These are phyloP conservation scores for Aspergillus leporis DNA, from an alignment of 495 filamentous ascomycete species.

Conservation along the genomic window DNA sequence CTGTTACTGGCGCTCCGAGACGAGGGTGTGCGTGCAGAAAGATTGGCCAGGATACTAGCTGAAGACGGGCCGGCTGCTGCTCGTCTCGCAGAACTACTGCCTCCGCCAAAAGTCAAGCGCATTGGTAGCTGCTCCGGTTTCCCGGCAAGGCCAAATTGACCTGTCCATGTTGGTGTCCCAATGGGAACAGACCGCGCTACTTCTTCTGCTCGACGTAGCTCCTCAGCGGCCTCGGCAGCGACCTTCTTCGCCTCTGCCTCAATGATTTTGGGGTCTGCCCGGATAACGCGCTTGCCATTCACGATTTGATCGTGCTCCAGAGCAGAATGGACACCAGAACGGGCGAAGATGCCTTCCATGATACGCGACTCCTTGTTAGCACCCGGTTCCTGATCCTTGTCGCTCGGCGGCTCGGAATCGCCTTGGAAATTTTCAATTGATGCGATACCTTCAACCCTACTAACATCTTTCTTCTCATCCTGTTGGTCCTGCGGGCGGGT, in stretches of 20 bases:
- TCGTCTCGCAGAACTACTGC: slow-evolving; percentile 36
- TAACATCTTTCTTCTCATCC: slow-evolving; percentile 45
- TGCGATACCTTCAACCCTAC: slow-evolving; percentile 57
- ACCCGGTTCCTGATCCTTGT: slow-evolving; percentile 39
- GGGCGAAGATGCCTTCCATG: slow-evolving; percentile 84
- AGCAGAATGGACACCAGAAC: slow-evolving; percentile 78
- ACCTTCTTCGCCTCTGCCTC: slow-evolving; percentile 78
- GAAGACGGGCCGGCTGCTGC: slow-evolving; percentile 52
- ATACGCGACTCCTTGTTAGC: slow-evolving; percentile 61
- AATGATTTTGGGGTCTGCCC: slow-evolving; percentile 70
- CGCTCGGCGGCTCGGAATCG: slow-evolving; percentile 37
- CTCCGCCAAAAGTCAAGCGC: slow-evolving; percentile 21
- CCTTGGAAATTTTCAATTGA: slow-evolving; percentile 56
- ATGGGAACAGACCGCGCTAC: slow-evolving; percentile 69
- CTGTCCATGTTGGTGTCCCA: slow-evolving; percentile 94
- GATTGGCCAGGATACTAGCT: slow-evolving; percentile 57
- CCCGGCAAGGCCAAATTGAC: slow-evolving; percentile 73
- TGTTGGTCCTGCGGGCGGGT: slow-evolving; percentile 16
- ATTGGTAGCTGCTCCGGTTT: slow-evolving; percentile 38
- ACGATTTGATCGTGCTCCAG: slow-evolving; percentile 90
- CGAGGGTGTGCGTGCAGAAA: slow-evolving; percentile 41
- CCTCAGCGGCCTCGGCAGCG: slow-evolving; percentile 72
- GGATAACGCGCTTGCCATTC: slow-evolving; percentile 60
- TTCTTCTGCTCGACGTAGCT: slow-evolving; percentile 72
- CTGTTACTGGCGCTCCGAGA: slow-evolving; percentile 36